phyloP scores from a whole-genome alignment of 2,329 filamentous ascomycete species.

The Trichoderma semiorbis region DNA sequence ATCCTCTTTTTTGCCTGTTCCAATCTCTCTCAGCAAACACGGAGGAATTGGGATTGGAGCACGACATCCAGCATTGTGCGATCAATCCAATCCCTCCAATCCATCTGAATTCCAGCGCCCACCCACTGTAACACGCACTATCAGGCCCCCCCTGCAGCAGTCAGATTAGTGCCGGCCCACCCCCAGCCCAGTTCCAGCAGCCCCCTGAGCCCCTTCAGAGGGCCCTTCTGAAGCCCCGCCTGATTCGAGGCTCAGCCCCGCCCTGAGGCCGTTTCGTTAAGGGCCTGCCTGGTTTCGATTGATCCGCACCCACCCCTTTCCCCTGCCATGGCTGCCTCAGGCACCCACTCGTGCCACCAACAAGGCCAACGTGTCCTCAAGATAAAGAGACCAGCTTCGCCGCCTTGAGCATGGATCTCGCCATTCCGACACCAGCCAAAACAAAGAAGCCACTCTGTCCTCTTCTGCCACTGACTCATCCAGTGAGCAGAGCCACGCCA shows the following conservation, averaged over 20 bases:
- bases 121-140: not conserved
- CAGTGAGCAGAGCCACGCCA: slow-evolving; percentile 2
- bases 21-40: too few relatives aligned
- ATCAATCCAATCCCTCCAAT: not conserved
- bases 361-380: slow-evolving; percentile 30
- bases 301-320: not conserved
- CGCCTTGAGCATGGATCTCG: slow-evolving; percentile 5
- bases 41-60: not conserved
- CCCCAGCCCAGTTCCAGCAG: not conserved
- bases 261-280: not conserved
- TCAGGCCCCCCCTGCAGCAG: slow-evolving; percentile 9
- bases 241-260: slow-evolving; percentile 10
- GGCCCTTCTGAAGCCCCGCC: not conserved
- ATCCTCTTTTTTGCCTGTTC: not conserved
- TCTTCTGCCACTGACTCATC: slow-evolving; percentile 26
- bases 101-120: not conserved
- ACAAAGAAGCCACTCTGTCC: slow-evolving; percentile 21
- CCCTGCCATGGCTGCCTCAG: slow-evolving; percentile 23
- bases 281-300: not conserved
- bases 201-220: not conserved
- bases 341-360: not conserved
- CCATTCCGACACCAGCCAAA: not conserved
- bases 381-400: slow-evolving; percentile 35
- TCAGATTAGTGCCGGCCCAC: slow-evolving; percentile 1
- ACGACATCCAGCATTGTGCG: not conserved